Conservation (phyloP, 257 asterid genomes). For the Orobanche coerulescens region DNA sequence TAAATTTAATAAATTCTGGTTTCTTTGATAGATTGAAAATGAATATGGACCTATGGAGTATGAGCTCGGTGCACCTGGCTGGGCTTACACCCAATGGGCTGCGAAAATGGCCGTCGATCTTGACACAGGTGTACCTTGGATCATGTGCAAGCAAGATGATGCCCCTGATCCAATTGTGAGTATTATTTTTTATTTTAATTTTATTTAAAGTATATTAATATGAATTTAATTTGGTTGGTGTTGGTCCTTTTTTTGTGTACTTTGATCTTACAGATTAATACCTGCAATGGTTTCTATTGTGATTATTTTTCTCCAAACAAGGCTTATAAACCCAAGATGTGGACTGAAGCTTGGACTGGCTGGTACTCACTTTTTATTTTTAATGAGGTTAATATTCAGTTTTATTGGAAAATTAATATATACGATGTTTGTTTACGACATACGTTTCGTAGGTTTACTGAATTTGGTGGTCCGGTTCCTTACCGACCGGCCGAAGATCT, state of each 20-base stretch:
- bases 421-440: no score
- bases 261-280: conserved; percentile 55
- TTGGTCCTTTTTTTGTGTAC: neutral
- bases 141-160: conserved; percentile 99
- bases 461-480: conserved; percentile 95
- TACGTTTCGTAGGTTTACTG: conserved; percentile 60
- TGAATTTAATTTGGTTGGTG: conserved; percentile 1
- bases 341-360: conserved; percentile 99
- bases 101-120: conserved; percentile 95
- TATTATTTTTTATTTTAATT: neutral
- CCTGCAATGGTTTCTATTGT: conserved; percentile 95
- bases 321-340: conserved; percentile 85
- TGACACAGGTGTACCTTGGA: conserved; percentile 93
- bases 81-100: conserved; percentile 79
- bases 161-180: conserved; percentile 96
- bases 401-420: neutral
- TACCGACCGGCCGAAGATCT: conserved; percentile 91
- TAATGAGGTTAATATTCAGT: neutral
- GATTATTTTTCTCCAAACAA: conserved; percentile 90
- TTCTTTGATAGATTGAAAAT: conserved; percentile 65
- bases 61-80: conserved; percentile 78
- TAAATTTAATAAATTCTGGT: neutral
- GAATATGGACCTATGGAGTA: conserved; percentile 96
- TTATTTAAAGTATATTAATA: neutral
- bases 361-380: conserved; percentile 37